These are phyloP conservation scores for Ogataea populi-albae DNA, from an alignment of 805 yeast species.

Conservation along the genomic window DNA sequence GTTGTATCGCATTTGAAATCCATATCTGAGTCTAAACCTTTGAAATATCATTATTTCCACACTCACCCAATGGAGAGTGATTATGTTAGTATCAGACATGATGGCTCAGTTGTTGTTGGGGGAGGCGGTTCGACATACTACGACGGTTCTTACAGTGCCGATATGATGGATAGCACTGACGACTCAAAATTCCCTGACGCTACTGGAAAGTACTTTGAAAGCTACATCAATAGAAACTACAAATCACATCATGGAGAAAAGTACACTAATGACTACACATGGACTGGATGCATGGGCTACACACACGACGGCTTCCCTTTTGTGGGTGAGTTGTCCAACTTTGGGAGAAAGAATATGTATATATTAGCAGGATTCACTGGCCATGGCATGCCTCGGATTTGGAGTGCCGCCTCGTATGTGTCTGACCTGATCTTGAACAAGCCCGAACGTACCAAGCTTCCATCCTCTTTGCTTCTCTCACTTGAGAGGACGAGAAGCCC, in stretches of 20 bases:
- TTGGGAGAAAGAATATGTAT: slow-evolving; percentile 30
- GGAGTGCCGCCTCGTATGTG: slow-evolving; percentile 37
- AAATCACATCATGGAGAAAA: slow-evolving; percentile 21
- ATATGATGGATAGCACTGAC: slow-evolving; percentile 29
- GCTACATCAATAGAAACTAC: slow-evolving; percentile 31
- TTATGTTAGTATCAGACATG: slow-evolving; percentile 36
- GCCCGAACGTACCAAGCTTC: too few species aligned
- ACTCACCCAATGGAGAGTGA: slow-evolving; percentile 21
- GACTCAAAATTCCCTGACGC: slow-evolving; percentile 32
- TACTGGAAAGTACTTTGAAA: slow-evolving; percentile 25
- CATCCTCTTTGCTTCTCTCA: too few species aligned
- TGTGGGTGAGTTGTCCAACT: slow-evolving; percentile 38
- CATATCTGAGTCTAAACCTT: slow-evolving; percentile 5
- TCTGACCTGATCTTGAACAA: slow-evolving; percentile 25
- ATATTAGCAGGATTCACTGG: slow-evolving; percentile 48
- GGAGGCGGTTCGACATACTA: slow-evolving; percentile 27
- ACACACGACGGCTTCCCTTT: slow-evolving; percentile 41
- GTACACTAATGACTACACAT: slow-evolving; percentile 32
- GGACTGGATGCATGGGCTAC: slow-evolving; percentile 50
- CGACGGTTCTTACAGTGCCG: slow-evolving; percentile 11
- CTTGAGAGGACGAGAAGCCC: too few species aligned
- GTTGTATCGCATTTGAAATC: slow-evolving; percentile 29
- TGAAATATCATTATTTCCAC: slow-evolving; percentile 20
- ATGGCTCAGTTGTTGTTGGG: slow-evolving; percentile 37
- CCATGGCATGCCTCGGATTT: slow-evolving; percentile 52